phyloP scores from a whole-genome alignment of 2,329 filamentous ascomycete genomes.

The Graphilbum ipis-grandicollis region DNA sequence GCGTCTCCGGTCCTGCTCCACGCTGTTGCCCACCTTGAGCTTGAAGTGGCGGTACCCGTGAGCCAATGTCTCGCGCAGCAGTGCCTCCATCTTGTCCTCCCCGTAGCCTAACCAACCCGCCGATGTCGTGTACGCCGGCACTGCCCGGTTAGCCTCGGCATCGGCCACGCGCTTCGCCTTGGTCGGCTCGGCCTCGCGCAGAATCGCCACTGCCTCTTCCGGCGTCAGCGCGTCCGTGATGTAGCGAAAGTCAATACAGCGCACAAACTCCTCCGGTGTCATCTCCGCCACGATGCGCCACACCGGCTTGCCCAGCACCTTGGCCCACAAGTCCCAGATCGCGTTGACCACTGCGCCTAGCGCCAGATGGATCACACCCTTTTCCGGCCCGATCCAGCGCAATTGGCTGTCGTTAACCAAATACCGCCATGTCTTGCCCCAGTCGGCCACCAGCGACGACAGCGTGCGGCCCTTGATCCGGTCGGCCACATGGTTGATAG shows the following conservation, averaged over 20 bases:
- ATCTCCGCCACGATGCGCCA: constrained; percentile 85
- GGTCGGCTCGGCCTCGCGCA: constrained; percentile 45
- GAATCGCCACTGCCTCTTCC: constrained; percentile 58
- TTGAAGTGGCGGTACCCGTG: constrained; percentile 79
- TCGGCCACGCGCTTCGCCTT: constrained; percentile 59
- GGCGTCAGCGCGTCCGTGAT: constrained; percentile 87
- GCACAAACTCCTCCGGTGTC: constrained; percentile 71
- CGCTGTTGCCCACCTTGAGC: constrained; percentile 64
- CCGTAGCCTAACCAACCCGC: constrained; percentile 87
- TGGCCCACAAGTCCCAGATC: constrained; percentile 92
- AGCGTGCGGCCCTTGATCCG: constrained; percentile 62
- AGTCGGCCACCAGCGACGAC: constrained; percentile 59
- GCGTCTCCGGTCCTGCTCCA: constrained; percentile 55
- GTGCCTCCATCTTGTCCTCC: constrained; percentile 65
- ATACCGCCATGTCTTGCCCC: constrained; percentile 79
- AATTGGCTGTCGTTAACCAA: constrained; percentile 83
- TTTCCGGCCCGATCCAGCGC: constrained; percentile 87
- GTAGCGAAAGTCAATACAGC: constrained; percentile 86
- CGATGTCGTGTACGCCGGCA: constrained; percentile 80
- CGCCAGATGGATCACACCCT: constrained; percentile 84
- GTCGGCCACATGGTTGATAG: constrained; percentile 62
- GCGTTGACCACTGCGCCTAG: constrained; percentile 81
- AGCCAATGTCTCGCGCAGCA: constrained; percentile 56
- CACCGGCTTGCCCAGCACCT: constrained; percentile 68
- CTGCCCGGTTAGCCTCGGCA: constrained; percentile 54